Base-by-base conservation (phyloP, 108 stramenopile species). In the Schizochytrium sp. region DNA sequence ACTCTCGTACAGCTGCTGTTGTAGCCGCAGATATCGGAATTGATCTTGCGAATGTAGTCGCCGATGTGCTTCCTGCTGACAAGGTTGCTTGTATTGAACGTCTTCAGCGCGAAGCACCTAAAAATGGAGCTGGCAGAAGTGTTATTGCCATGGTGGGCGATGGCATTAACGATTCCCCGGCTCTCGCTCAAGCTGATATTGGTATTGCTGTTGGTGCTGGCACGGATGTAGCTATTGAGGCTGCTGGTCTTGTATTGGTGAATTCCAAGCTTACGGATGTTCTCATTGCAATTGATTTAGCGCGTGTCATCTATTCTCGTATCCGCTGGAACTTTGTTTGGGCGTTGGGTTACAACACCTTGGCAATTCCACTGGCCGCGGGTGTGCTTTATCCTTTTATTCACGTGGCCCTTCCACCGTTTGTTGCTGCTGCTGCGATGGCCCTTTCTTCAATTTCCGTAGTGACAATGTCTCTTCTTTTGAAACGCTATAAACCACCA, bases 161-260 rank as follows among this genome's bases (percentile, higher is more conserved):
- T 89, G 99, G 99, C 3, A 95, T 99, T 76, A 99, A 99, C 89
- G 99, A 99, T 90, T 92, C 97, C 12, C 95, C 98, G 41, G 98
- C 98, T 40, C 91, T 99, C 72, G 98, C 97, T 45, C 94, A 93
- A 87, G 96, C 98, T 5, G 96, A 99, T 88, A 95, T 99, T 2
- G 99, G 99, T 13, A 95, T 99, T 17, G 97, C 97, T 42, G 95
- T 99, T n/a, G 99, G 98, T 4, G 96, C 97, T 15, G 99, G 98
- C 12, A 96, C 99, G 13, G 95, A 96, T 53, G 96, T 99, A 87
- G 99, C 99, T 19, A 95, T 97, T 17, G 99, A 99, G 87, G 97
- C 98, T 40, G 97, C 97, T 0, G 96, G 96, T 61, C 93, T 99
- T 87, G 97, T 99, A 10, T 93, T 99, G 15, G 97, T 99, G 56